Evolutionary conservation across 306 rosid genomes (phyloP).

Genomic region (Pyrus betulifolia): DNA sequence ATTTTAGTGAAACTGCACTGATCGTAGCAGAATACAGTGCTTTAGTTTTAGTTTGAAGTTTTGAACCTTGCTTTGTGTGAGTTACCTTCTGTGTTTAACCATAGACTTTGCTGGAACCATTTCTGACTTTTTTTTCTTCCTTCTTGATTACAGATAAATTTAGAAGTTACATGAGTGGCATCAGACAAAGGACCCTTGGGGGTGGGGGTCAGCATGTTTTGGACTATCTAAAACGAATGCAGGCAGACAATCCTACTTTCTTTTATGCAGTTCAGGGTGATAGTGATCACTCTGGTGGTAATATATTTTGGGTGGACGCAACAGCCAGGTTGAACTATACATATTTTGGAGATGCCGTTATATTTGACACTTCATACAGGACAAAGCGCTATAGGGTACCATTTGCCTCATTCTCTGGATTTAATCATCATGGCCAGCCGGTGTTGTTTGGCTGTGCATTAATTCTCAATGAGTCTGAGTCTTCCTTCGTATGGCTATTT

Average conservation of each 20-base stretch:
- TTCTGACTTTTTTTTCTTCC: neutral
- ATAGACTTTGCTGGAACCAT: neutral
- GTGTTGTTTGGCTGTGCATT: constrained; percentile 76
- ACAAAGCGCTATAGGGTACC: constrained; percentile 48
- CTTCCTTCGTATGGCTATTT: constrained; percentile 63
- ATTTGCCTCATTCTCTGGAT: constrained; percentile 61
- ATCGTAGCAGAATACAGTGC: neutral
- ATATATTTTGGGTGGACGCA: constrained; percentile 79
- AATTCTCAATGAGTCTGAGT: constrained; percentile 56
- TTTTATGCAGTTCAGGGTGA: constrained; percentile 62
- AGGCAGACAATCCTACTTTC: constrained; percentile 73
- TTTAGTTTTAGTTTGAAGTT: neutral
- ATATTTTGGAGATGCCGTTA: constrained; percentile 73
- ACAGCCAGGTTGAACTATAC: constrained; percentile 55
- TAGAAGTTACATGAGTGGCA: constrained; percentile 48
- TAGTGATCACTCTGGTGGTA: constrained; percentile 45
- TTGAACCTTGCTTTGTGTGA: neutral
- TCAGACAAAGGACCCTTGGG: constrained; percentile 57
- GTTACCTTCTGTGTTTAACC: neutral
- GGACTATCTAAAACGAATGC: constrained; percentile 79
- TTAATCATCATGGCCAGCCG: constrained; percentile 78
- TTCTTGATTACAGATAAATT: constrained; percentile 5
- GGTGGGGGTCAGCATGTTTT: constrained; percentile 66
- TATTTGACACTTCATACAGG: constrained; percentile 62
- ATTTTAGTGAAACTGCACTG: neutral